Base-by-base conservation (phyloP, 371 early-diverging fungal species). In the Paraphysoderma sedebokerense region DNA sequence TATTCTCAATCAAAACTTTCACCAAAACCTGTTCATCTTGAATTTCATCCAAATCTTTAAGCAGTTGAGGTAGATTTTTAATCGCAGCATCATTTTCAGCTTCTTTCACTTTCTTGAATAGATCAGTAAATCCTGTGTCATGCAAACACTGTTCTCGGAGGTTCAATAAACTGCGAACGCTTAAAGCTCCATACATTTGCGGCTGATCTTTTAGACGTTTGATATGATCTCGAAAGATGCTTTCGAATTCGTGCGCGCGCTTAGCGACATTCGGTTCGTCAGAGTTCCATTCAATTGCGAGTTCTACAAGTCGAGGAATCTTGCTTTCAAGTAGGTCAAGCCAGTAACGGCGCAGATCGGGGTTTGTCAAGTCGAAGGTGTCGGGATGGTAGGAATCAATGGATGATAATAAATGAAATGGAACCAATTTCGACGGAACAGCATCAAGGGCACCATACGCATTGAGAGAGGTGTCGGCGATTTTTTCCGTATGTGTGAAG, bases 91-190 rank as follows among this genome's bases (percentile, higher is more conserved):
- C 56, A 46, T 71, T 78, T 46, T 82, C 83, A 13, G 47, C 48
- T 30, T 56, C 36, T 59, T 82, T 82, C 48, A 82, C 68, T 12
- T 48, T 50, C n/a, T 60, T 61, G 54, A 79, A 82, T 31, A 82
- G 63, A 51, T 81, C 80, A 17, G 49, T 55, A 53, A 79, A 76
- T 0, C 79, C 82, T 45, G 79, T 70, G 54, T 82, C 81, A 31
- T 72, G 74, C 41, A 82, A 54, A 47, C 81, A 82, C 53, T 79
- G 81, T 53, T 82, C 83, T 34, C 82, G 66, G 36, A 82, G 60
- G n/a, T 74, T 65, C 51, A 82, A 54, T 13, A 82, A 60, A 32
- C 67, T 72, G 28, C 82, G 61, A 38, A 82, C 66, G 1, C 73
- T 68, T 33, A 80, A 60, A 5, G 59, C 59, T 6, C 83, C 83